Conservation (phyloP, 257 asterid genomes). For the Rubia yunnanensis region DNA sequence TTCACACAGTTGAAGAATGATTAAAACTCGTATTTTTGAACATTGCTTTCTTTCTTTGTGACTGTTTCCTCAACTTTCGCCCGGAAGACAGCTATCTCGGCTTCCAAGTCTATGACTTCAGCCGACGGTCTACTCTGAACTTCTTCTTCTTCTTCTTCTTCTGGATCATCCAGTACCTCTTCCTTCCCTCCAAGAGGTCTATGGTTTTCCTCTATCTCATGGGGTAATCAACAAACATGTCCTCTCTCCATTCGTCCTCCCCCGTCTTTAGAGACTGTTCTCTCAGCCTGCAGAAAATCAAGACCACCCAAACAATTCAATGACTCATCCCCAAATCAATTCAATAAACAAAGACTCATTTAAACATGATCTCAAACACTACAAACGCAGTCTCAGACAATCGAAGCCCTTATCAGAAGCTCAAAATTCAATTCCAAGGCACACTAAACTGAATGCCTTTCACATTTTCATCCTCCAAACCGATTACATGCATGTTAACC, state of each 20-base stretch:
- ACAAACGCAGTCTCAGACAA: not conserved
- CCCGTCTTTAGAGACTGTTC: conserved; percentile 23
- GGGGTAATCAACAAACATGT: conserved; percentile 89
- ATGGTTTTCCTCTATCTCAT: conserved; percentile 74
- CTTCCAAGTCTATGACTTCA: conserved; percentile 30
- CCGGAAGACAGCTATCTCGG: conserved; percentile 55
- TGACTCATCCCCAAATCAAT: not conserved
- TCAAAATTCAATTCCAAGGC: conserved; percentile 1
- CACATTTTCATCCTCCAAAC: not conserved
- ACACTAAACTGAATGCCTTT: not conserved
- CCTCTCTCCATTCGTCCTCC: conserved; percentile 71
- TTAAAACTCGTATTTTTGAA: conserved; percentile 53
- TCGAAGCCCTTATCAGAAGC: not conserved
- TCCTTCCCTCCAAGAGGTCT: conserved; percentile 47
- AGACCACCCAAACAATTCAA: not conserved
- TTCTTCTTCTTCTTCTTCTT: conserved; percentile 40
- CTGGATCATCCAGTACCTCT: conserved; percentile 25
- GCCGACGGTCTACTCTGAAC: conserved; percentile 32
- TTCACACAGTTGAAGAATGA: not conserved
- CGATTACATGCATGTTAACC: not conserved
- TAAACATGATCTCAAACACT: too few relatives aligned
- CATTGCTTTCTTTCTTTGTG: conserved; percentile 41
- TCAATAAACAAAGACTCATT: not conserved
- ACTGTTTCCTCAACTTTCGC: conserved; percentile 43
- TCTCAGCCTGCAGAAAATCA: conserved; percentile 11